These are phyloP conservation scores for Clonostachys byssicola DNA, from an alignment of 2,329 filamentous ascomycete species.

Conservation along the genomic window DNA sequence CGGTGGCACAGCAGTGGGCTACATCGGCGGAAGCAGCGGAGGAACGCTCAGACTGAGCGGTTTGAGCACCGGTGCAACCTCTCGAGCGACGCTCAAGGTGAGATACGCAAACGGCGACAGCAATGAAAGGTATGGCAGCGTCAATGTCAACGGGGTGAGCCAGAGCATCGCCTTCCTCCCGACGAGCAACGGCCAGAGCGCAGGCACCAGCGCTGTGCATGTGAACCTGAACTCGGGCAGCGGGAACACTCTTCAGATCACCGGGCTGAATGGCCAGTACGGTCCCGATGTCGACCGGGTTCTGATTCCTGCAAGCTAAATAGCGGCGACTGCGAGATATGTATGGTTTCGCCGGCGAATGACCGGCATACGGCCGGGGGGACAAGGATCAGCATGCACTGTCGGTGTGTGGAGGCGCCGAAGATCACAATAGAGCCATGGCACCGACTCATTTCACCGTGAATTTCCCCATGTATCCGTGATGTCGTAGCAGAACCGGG, in stretches of 20 bases:
- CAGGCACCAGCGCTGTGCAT: conserved; percentile 40
- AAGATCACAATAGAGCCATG: too few species aligned
- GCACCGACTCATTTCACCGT: too few species aligned
- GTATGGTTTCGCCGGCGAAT: too few species aligned
- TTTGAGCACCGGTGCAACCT: conserved; percentile 31
- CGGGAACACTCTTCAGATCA: conserved; percentile 43
- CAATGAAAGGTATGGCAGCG: conserved; percentile 43
- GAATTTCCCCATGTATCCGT: too few species aligned
- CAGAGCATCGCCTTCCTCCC: conserved; percentile 52
- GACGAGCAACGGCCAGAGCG: conserved; percentile 30
- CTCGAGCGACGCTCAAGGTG: conserved; percentile 46
- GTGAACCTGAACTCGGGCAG: conserved; percentile 38
- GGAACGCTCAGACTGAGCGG: conserved; percentile 46
- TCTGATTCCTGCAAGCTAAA: conserved; percentile 37
- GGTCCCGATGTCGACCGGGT: conserved; percentile 34
- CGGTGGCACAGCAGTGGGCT: conserved; percentile 42
- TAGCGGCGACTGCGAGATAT: too few species aligned
- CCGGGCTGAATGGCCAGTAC: conserved; percentile 35
- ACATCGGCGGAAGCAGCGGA: conserved; percentile 42
- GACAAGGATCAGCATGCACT: too few species aligned
- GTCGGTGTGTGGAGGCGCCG: too few species aligned
- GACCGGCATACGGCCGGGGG: too few species aligned
- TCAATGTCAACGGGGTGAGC: conserved; percentile 49
- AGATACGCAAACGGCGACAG: conserved; percentile 53
- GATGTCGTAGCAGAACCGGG: too few species aligned